Percentiles rank a stretch among this genome's conserved stretches.
phyloP scores from a whole-genome alignment of 2,329 filamentous ascomycete genomes.

The Penicillium brasilianum region DNA sequence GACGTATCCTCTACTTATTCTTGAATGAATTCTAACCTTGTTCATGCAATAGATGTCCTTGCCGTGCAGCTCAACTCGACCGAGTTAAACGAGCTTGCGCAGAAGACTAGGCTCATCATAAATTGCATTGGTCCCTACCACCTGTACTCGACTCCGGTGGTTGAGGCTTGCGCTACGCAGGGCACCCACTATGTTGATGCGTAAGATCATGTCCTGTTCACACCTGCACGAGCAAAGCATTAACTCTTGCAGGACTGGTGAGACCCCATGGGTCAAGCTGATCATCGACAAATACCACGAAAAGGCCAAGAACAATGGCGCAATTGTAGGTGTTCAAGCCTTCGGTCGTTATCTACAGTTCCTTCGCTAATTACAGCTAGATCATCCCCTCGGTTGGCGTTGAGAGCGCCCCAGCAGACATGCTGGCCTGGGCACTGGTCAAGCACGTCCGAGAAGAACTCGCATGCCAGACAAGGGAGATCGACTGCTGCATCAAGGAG shows the following conservation, averaged over 20 bases:
- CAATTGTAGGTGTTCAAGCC: constrained; percentile 55
- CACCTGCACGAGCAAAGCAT: background rate
- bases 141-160: constrained; percentile 66
- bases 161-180: constrained; percentile 67
- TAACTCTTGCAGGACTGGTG: constrained; percentile 57
- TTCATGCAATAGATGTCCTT: constrained; percentile 47
- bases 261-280: constrained; percentile 66
- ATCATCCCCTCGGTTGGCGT: constrained; percentile 66
- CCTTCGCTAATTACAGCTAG: constrained; percentile 37
- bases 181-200: constrained; percentile 72
- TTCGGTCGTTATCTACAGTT: background rate
- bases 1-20: background rate
- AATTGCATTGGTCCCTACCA: constrained; percentile 68
- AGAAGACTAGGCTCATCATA: constrained; percentile 63
- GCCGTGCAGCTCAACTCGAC: constrained; percentile 54
- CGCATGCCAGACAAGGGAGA: constrained; percentile 55
- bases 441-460: constrained; percentile 59
- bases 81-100: constrained; percentile 58
- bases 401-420: constrained; percentile 65
- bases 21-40: constrained; percentile 11
- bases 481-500: constrained; percentile 60
- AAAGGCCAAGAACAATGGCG: constrained; percentile 62
- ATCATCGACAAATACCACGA: constrained; percentile 67
- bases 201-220: constrained; percentile 35
- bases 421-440: constrained; percentile 59